phyloP scores from a whole-genome alignment of 257 asterid genomes.

The Misopates orontium region DNA sequence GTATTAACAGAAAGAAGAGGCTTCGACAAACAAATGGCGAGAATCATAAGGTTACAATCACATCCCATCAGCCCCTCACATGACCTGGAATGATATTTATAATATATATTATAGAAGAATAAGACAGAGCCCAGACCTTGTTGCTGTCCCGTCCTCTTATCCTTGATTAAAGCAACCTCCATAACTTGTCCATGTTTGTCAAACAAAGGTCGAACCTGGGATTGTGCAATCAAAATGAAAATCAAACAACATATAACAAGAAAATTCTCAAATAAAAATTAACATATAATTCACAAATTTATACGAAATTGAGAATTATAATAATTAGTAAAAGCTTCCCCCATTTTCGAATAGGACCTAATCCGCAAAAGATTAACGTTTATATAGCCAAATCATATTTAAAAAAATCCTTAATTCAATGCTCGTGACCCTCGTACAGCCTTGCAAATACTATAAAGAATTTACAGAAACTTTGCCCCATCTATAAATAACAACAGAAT shows the following conservation, averaged over 20 bases:
- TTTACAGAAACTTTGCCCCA: conserved; percentile 10
- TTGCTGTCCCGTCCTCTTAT: conserved; percentile 91
- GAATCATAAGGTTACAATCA: conserved; percentile 60
- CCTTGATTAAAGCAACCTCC: conserved; percentile 92
- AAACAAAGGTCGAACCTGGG: conserved; percentile 82
- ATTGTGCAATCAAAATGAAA: conserved; percentile 28
- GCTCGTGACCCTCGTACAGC: not conserved
- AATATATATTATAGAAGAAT: conserved; percentile 13
- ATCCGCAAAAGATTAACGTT: conserved; percentile 1
- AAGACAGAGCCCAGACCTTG: conserved; percentile 71
- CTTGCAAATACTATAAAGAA: not conserved
- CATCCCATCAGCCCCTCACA: conserved; percentile 73
- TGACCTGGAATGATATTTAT: conserved; percentile 77
- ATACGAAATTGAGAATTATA: not conserved
- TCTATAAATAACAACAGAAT: conserved; percentile 12
- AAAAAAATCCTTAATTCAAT: not conserved
- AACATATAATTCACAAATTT: conserved; percentile 8
- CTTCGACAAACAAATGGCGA: conserved; percentile 58
- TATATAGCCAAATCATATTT: conserved; percentile 4
- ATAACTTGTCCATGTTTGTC: conserved; percentile 79
- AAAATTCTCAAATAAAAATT: not conserved
- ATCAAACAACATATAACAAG: conserved; percentile 6
- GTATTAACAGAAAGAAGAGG: conserved; percentile 58
- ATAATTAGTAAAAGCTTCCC: conserved; percentile 9
- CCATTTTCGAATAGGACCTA: conserved; percentile 3